Conservation (phyloP, 306 rosid species). For the Cucurbita argyrosperma region DNA sequence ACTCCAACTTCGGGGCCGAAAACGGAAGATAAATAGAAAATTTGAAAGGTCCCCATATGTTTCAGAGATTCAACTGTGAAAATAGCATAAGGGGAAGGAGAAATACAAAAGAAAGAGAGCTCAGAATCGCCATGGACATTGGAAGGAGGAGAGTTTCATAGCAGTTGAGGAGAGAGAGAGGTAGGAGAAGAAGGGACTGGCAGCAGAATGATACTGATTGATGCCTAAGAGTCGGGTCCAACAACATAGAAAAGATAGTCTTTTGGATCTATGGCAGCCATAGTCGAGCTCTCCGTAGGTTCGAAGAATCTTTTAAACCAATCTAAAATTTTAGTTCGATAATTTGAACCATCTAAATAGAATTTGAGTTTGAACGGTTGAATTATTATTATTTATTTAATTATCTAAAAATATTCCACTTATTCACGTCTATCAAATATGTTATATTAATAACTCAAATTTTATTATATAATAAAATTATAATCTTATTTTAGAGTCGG, state of each 20-base stretch:
- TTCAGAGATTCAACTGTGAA: not conserved
- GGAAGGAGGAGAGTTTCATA: slow-evolving; percentile 26
- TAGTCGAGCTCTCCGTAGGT: not conserved
- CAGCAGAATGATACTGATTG: not conserved
- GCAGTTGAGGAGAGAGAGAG: slow-evolving; percentile 11
- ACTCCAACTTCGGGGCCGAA: not conserved
- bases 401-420: too few species aligned
- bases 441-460: too few species aligned
- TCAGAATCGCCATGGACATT: slow-evolving; percentile 38
- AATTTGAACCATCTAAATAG: too few species aligned
- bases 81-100: slow-evolving; percentile 7
- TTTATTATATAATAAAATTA: too few species aligned
- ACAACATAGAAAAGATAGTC: not conserved
- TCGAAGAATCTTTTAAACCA: too few species aligned
- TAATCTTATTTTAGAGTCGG: too few species aligned
- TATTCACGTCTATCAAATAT: too few species aligned
- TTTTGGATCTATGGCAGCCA: slow-evolving; percentile 5
- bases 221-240: not conserved
- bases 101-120: slow-evolving; percentile 8
- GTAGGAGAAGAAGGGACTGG: not conserved
- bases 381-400: too few species aligned
- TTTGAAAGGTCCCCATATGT: not conserved
- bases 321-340: not conserved
- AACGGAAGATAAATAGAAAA: not conserved
- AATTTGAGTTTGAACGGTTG: too few species aligned